phyloP scores from a whole-genome alignment of 192 early-diverging fungal genomes.

The Phycomyces nitens region DNA sequence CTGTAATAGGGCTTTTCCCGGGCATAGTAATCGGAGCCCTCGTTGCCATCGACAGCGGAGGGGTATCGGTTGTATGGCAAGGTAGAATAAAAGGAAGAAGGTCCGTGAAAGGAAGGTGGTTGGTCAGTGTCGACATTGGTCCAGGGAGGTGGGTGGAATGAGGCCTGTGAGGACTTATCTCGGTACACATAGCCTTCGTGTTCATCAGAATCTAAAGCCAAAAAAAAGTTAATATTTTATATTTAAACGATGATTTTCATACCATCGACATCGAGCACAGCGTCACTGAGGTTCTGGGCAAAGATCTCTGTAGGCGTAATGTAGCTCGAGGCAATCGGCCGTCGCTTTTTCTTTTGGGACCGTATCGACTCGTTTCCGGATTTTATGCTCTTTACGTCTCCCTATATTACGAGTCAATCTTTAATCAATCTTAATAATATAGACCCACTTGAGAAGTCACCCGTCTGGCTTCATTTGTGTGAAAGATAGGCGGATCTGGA shows the following conservation, averaged over 20 bases:
- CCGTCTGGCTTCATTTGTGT: constrained; percentile 3
- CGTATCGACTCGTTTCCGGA: constrained; percentile 32
- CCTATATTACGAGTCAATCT: constrained; percentile 1
- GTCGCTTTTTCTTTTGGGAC: constrained; percentile 26
- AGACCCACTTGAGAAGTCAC: neutral
- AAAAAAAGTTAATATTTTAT: too few species aligned
- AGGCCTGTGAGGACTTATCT: constrained; percentile 16
- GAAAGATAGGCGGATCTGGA: constrained; percentile 19
- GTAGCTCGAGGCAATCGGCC: constrained; percentile 14
- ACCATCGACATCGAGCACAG: constrained; percentile 37
- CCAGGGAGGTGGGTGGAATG: constrained; percentile 7
- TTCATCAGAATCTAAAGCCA: constrained; percentile 34
- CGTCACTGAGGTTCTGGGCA: constrained; percentile 33
- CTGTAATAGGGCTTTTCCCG: constrained; percentile 3
- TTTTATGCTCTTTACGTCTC: constrained; percentile 20
- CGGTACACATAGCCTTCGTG: constrained; percentile 33
- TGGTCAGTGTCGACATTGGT: constrained; percentile 8
- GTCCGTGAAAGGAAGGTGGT: constrained; percentile 4
- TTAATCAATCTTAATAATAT: constrained; percentile 1
- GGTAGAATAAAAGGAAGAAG: neutral
- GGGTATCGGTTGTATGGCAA: neutral
- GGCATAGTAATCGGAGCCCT: constrained; percentile 1
- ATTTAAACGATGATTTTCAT: neutral
- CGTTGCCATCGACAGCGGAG: neutral
- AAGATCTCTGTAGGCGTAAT: constrained; percentile 37